These are phyloP conservation scores for Lactuca saligna DNA, from an alignment of 129 eudicot genomes.

Conservation along the genomic window DNA sequence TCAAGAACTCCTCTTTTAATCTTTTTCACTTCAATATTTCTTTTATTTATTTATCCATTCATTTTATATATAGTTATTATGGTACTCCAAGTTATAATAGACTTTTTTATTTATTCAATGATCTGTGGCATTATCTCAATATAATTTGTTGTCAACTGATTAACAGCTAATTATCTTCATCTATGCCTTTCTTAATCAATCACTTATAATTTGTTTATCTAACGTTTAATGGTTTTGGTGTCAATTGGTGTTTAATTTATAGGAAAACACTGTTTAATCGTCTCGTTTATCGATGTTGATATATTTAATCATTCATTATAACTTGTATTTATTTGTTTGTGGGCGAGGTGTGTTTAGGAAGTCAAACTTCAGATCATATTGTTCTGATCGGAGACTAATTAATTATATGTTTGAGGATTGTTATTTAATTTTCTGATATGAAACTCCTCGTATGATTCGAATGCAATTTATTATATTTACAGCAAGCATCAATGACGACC, in stretches of 20 bases:
- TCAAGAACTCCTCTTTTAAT: background rate
- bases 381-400: background rate
- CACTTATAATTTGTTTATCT: background rate
- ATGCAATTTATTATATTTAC: background rate
- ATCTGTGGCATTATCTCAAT: too few species aligned
- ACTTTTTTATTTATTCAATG: background rate
- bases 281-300: background rate
- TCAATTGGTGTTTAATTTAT: background rate
- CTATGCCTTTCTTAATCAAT: background rate
- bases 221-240: background rate
- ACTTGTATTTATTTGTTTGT: background rate
- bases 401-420: too few species aligned
- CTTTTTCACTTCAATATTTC: background rate
- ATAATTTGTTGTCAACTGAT: background rate
- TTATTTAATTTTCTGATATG: background rate
- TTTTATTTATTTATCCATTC: background rate
- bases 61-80: background rate
- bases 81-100: too few species aligned
- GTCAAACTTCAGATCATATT: background rate
- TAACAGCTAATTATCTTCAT: background rate
- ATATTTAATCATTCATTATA: background rate
- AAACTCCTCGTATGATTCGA: background rate
- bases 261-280: background rate
- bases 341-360: background rate
- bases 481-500: constrained; percentile 3